phyloP scores from a whole-genome alignment of 257 asterid species.

The Scutellaria barbata region DNA sequence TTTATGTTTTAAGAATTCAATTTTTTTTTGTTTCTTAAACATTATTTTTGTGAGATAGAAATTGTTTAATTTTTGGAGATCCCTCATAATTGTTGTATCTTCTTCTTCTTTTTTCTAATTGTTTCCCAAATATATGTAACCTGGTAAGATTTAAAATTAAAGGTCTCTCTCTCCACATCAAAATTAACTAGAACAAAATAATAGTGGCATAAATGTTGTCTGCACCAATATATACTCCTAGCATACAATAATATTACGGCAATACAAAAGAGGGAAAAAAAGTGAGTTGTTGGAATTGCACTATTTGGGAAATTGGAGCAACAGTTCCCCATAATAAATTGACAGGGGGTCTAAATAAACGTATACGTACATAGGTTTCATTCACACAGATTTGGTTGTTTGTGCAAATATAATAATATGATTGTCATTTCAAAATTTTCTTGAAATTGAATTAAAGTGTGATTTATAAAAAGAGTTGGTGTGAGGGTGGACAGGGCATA shows the following conservation, averaged over 20 bases:
- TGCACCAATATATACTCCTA: no score
- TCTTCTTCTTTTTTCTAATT: no score
- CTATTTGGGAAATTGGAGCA: constrained; percentile 69
- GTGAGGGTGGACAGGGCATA: constrained; percentile 33
- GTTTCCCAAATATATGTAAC: no score
- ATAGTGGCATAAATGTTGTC: no score
- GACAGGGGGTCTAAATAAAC: constrained; percentile 25
- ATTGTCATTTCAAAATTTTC: neutral
- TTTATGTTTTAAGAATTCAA: no score
- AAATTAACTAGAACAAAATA: no score
- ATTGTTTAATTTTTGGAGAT: no score
- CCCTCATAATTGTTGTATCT: no score
- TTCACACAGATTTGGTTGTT: constrained; percentile 40
- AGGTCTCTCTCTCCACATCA: no score
- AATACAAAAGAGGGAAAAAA: constrained; percentile 38
- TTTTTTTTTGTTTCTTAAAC: no score
- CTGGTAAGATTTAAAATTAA: no score
- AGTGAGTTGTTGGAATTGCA: constrained; percentile 49
- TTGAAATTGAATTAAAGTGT: constrained; percentile 7
- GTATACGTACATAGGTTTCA: constrained; percentile 38
- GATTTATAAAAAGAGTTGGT: constrained; percentile 36
- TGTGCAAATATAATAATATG: constrained; percentile 7
- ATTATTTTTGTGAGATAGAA: no score
- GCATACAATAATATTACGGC: neutral
- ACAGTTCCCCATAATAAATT: constrained; percentile 54